Conservation (phyloP, 148 eudicot species). For the Rhododendron kiyosumense region DNA sequence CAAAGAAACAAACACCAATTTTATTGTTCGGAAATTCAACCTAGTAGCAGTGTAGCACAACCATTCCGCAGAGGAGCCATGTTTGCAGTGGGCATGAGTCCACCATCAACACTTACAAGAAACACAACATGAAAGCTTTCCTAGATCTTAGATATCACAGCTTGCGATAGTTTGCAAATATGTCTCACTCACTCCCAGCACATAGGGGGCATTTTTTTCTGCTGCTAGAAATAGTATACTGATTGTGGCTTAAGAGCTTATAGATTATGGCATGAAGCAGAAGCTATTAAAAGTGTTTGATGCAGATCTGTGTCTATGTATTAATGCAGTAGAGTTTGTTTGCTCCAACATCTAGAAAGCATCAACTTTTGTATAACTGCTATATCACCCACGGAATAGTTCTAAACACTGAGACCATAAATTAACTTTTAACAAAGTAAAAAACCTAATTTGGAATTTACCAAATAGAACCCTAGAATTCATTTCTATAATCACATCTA, state of each 20-base stretch:
- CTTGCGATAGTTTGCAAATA: not conserved
- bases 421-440: not conserved
- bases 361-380: not conserved
- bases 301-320: not conserved
- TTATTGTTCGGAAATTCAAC: not conserved
- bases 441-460: not conserved
- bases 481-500: not conserved
- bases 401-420: not conserved
- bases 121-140: not conserved
- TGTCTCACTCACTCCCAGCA: not conserved
- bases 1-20: not conserved
- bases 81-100: not conserved
- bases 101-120: not conserved
- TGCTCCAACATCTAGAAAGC: not conserved
- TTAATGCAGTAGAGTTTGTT: not conserved
- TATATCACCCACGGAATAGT: not conserved
- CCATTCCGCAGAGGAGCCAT: not conserved
- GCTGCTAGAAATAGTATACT: not conserved
- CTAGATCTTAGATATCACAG: not conserved
- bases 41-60: not conserved
- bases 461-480: not conserved
- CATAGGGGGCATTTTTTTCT: not conserved
- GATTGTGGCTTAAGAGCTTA: not conserved
- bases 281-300: not conserved
- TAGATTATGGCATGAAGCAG: not conserved